phyloP scores from a whole-genome alignment of 1,139 yeast species.

The Suhomyces chickasaworum region DNA sequence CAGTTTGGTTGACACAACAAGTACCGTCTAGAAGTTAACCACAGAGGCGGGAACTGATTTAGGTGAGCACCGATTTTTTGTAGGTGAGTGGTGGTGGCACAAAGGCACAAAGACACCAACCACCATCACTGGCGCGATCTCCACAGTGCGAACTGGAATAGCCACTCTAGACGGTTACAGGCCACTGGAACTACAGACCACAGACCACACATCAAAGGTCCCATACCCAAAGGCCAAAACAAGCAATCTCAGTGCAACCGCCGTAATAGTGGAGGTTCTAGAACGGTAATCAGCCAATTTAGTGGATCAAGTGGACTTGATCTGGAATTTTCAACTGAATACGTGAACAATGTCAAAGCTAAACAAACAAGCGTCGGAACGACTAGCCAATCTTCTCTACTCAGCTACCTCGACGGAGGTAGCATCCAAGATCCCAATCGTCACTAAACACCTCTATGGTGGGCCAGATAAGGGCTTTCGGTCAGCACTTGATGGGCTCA shows the following conservation, averaged over 20 bases:
- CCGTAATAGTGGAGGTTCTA: no score
- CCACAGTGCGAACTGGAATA: neutral
- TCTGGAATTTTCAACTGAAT: no score
- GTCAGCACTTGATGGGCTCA: conserved; percentile 34
- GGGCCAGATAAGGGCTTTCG: conserved; percentile 13
- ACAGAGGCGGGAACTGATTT: neutral
- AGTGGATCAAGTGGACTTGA: no score
- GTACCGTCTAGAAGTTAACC: neutral
- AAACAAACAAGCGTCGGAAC: conserved; percentile 26
- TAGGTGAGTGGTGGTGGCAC: conserved; percentile 3
- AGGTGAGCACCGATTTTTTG: conserved; percentile 7
- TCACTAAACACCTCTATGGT: conserved; percentile 30
- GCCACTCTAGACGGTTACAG: no score
- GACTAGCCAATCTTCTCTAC: conserved; percentile 36
- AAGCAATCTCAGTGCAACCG: no score
- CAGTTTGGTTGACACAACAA: neutral
- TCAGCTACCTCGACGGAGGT: conserved; percentile 34
- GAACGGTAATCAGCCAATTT: no score
- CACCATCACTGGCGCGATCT: neutral
- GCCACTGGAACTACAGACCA: neutral
- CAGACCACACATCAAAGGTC: neutral
- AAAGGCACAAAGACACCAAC: neutral
- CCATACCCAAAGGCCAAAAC: no score
- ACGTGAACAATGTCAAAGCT: conserved; percentile 22
- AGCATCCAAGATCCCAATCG: conserved; percentile 29